A percentile compares a stretch with the other conserved stretches of the same genome.
Conservation (phyloP, 768 basidiomycete genomes). For the Pleurotus platypus region DNA sequence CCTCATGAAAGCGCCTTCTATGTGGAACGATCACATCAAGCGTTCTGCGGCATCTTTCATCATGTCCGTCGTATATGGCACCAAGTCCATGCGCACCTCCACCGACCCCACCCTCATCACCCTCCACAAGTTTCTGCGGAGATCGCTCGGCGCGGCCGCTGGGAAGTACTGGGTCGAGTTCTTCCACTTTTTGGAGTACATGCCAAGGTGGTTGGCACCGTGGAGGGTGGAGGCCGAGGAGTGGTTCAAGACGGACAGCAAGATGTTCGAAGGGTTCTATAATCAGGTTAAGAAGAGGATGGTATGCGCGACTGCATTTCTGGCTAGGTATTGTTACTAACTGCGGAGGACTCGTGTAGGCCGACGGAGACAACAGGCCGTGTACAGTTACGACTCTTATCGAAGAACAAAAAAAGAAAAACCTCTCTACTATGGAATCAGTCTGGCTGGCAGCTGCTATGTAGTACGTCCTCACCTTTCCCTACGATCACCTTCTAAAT, state of each 20-base stretch:
- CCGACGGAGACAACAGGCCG: not conserved
- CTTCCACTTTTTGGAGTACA: conserved; percentile 27
- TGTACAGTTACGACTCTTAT: conserved; percentile 4
- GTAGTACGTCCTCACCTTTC: not conserved
- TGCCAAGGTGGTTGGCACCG: conserved; percentile 24
- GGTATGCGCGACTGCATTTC: not conserved
- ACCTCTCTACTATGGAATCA: conserved; percentile 1
- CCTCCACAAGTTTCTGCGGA: conserved; percentile 15
- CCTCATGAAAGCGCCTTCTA: conserved; percentile 8
- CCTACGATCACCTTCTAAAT: not conserved
- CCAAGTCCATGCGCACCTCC: conserved; percentile 13
- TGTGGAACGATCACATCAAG: conserved; percentile 26
- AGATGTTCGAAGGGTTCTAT: conserved; percentile 10
- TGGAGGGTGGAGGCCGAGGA: conserved; percentile 24
- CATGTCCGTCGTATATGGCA: conserved; percentile 13
- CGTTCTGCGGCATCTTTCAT: conserved; percentile 13
- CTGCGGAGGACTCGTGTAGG: not conserved
- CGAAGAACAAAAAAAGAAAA: conserved; percentile 8
- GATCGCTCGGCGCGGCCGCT: conserved; percentile 29
- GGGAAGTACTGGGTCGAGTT: conserved; percentile 33
- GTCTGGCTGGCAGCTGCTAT: conserved; percentile 5
- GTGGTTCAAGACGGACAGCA: conserved; percentile 12
- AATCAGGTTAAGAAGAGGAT: conserved; percentile 8
- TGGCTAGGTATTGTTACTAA: not conserved
- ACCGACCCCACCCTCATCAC: conserved; percentile 23